Conservation (phyloP, 352 stramenopile species). For the Globisporangium middletonii region DNA sequence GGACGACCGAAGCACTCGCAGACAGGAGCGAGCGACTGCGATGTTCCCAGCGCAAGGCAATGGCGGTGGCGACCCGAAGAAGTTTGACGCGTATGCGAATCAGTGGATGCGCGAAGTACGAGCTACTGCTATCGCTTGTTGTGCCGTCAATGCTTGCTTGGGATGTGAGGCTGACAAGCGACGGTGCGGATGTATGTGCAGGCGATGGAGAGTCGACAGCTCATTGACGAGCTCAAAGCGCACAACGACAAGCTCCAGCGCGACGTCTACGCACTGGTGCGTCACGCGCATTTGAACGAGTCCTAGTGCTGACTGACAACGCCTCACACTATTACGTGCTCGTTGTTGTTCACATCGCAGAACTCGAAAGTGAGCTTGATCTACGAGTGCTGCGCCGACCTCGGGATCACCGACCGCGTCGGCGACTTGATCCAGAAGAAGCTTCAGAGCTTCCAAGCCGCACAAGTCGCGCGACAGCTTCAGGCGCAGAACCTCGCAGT, state of each 20-base stretch:
- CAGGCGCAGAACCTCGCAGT: conserved; percentile 10
- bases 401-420: conserved; percentile 44
- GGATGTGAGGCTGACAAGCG: background rate
- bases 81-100: conserved; percentile 38
- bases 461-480: conserved; percentile 31
- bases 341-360: conserved; percentile 12
- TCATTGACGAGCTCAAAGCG: conserved; percentile 46
- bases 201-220: conserved; percentile 42
- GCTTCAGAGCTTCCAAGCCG: conserved; percentile 36
- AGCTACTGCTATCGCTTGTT: background rate
- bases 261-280: conserved; percentile 46
- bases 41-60: conserved; percentile 33
- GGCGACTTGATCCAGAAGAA: conserved; percentile 64
- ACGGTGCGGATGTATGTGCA: conserved; percentile 4
- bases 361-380: conserved; percentile 57
- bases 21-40: too few relatives aligned
- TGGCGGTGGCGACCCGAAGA: conserved; percentile 29
- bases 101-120: conserved; percentile 69
- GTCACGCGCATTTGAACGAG: background rate
- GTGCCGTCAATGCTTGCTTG: background rate
- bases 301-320: background rate
- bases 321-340: background rate
- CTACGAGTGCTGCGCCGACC: conserved; percentile 49
- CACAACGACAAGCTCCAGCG: conserved; percentile 58
- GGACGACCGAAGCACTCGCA: too few relatives aligned